Percentiles rank a stretch among this genome's conserved stretches.
Evolutionary conservation across 805 yeast species (phyloP).

Genomic region (Cephaloascus fragrans): DNA sequence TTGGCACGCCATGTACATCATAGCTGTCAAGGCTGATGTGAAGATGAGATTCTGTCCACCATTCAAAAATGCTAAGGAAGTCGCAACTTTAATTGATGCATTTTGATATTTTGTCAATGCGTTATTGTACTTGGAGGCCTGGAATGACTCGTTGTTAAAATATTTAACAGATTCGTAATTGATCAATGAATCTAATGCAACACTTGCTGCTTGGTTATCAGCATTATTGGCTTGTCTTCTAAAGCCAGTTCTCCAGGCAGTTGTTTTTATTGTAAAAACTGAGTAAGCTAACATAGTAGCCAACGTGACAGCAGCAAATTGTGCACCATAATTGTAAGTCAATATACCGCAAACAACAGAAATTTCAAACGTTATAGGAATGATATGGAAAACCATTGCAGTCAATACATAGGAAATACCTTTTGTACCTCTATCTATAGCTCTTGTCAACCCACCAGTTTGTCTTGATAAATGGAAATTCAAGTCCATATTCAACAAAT

Average conservation of each 20-base stretch:
- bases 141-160: slow-evolving; percentile 82
- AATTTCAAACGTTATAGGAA: slow-evolving; percentile 89
- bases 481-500: slow-evolving; percentile 73
- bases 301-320: slow-evolving; percentile 84
- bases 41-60: slow-evolving; percentile 75
- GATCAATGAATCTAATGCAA: slow-evolving; percentile 87
- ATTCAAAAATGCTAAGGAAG: slow-evolving; percentile 69
- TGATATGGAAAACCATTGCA: slow-evolving; percentile 96
- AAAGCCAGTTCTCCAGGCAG: slow-evolving; percentile 93
- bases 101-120: slow-evolving; percentile 68
- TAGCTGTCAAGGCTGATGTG: slow-evolving; percentile 83
- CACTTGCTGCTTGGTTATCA: slow-evolving; percentile 91
- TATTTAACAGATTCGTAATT: slow-evolving; percentile 92
- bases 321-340: slow-evolving; percentile 83
- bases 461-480: slow-evolving; percentile 86
- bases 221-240: slow-evolving; percentile 83
- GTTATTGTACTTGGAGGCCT: slow-evolving; percentile 67
- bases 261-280: slow-evolving; percentile 78
- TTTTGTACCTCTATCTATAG: slow-evolving; percentile 95
- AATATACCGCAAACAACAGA: slow-evolving; percentile 87
- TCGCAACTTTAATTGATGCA: slow-evolving; percentile 72
- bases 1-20: slow-evolving; percentile 97
- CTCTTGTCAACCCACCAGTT: slow-evolving; percentile 93
- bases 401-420: slow-evolving; percentile 89
- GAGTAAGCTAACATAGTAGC: slow-evolving; percentile 86